These are phyloP conservation scores for Arabidopsis lyrata DNA, from an alignment of 441 rosid genomes.

Conservation along the genomic window DNA sequence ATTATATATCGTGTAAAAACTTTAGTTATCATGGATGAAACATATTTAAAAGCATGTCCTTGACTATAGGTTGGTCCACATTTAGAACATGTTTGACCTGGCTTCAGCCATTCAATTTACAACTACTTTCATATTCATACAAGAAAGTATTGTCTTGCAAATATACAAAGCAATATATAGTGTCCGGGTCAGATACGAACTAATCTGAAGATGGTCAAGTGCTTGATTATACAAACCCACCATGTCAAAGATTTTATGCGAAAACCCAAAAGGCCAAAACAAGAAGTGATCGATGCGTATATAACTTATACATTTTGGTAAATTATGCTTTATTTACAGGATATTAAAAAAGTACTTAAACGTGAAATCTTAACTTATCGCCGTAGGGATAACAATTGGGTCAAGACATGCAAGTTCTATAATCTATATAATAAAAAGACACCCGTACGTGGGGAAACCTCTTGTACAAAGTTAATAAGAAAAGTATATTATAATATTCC, in stretches of 20 bases:
- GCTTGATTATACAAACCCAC: not conserved
- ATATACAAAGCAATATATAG: not conserved
- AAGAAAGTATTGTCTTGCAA: too few relatives aligned
- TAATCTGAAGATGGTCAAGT: not conserved
- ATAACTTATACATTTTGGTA: too few relatives aligned
- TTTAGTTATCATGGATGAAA: not conserved
- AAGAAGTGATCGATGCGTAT: too few relatives aligned
- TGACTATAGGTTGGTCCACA: not conserved
- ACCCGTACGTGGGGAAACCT: not conserved
- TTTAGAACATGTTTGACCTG: not conserved
- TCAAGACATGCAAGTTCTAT: too few relatives aligned
- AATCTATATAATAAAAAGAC: not conserved
- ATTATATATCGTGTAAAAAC: too few relatives aligned
- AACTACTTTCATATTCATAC: not conserved
- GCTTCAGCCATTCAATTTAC: not conserved
- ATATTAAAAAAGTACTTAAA: too few relatives aligned
- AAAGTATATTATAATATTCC: not conserved
- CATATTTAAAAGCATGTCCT: not conserved
- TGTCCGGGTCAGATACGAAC: not conserved
- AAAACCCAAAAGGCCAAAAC: too few relatives aligned
- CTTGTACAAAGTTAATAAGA: conserved; percentile 3
- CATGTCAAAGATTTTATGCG: not conserved
- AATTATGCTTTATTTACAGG: too few relatives aligned
- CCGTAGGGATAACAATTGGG: too few relatives aligned
- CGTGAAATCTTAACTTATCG: too few relatives aligned